These are phyloP conservation scores for Primulina eburnea DNA, from an alignment of 257 asterid species.

Conservation along the genomic window DNA sequence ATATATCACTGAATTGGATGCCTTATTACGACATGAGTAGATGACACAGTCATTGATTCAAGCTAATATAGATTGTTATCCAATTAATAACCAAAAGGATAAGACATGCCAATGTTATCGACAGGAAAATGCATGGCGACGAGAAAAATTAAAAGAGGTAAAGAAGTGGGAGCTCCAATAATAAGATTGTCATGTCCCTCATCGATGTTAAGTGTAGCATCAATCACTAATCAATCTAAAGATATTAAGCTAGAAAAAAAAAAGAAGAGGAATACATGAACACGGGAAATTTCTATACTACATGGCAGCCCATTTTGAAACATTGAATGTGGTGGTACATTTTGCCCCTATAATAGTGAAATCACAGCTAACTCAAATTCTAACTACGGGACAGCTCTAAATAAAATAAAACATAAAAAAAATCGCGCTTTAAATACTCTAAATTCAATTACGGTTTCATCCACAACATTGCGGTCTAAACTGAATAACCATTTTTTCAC, in stretches of 20 bases:
- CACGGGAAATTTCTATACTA: not conserved
- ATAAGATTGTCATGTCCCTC: not conserved
- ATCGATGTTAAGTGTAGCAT: not conserved
- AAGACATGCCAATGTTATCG: not conserved
- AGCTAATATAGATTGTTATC: not conserved
- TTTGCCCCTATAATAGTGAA: not conserved
- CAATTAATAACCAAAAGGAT: not conserved
- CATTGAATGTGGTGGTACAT: not conserved
- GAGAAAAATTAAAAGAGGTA: not conserved
- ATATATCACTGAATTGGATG: no score
- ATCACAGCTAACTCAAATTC: not conserved
- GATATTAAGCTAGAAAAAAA: not conserved
- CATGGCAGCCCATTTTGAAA: not conserved
- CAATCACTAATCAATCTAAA: not conserved
- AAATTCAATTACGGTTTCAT: slow-evolving; percentile 14
- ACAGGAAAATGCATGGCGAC: slow-evolving; percentile 5
- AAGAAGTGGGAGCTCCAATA: not conserved
- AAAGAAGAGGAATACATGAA: not conserved
- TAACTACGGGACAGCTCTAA: not conserved
- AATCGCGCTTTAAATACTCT: not conserved
- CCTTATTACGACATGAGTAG: not conserved
- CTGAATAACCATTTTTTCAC: not conserved
- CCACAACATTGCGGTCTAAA: not conserved
- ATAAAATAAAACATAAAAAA: no score
- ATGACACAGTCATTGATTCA: not conserved